Percentiles rank a stretch among this genome's conserved stretches.
Evolutionary conservation across 1,284 basidiomycete species (phyloP).

Genomic region (Moniliella sp.): DNA sequence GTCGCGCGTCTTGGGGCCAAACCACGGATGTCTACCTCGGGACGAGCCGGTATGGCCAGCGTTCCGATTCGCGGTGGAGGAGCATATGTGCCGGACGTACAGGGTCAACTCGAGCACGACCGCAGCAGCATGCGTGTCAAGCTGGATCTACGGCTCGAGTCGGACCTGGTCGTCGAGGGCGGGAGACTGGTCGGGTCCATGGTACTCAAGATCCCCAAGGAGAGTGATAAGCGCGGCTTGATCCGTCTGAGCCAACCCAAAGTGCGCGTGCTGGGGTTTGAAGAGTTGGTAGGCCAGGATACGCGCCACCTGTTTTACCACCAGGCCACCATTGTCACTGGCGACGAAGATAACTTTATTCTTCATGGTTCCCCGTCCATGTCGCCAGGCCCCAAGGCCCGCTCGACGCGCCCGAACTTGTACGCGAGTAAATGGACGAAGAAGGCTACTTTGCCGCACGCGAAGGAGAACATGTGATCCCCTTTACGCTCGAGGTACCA

Average conservation of each 20-base stretch:
- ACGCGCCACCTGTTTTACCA: conserved; percentile 69
- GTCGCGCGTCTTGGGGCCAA: conserved; percentile 13
- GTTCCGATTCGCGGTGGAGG: conserved; percentile 7
- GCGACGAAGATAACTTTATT: conserved; percentile 26
- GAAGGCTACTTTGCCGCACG: conserved; percentile 47
- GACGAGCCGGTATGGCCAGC: neutral
- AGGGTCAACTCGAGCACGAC: conserved; percentile 20
- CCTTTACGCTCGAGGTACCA: conserved; percentile 58
- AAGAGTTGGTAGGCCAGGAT: conserved; percentile 45
- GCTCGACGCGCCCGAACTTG: conserved; percentile 38
- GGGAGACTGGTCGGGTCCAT: conserved; percentile 52
- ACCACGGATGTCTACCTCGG: conserved; percentile 4
- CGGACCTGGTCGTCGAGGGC: conserved; percentile 59
- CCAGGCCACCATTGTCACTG: conserved; percentile 44
- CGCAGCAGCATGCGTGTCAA: conserved; percentile 46
- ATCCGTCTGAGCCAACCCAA: conserved; percentile 57
- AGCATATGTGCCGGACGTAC: conserved; percentile 4
- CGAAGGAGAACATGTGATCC: conserved; percentile 48
- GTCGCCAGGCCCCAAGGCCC: conserved; percentile 36
- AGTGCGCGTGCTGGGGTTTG: conserved; percentile 66
- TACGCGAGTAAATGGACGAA: conserved; percentile 38
- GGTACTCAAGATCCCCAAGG: conserved; percentile 48
- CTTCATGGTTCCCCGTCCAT: conserved; percentile 21
- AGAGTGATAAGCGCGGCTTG: conserved; percentile 37
- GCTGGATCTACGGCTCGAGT: conserved; percentile 58